Conservation (phyloP, 176 grass and related monocot genomes). For the Triticum turgidum region DNA sequence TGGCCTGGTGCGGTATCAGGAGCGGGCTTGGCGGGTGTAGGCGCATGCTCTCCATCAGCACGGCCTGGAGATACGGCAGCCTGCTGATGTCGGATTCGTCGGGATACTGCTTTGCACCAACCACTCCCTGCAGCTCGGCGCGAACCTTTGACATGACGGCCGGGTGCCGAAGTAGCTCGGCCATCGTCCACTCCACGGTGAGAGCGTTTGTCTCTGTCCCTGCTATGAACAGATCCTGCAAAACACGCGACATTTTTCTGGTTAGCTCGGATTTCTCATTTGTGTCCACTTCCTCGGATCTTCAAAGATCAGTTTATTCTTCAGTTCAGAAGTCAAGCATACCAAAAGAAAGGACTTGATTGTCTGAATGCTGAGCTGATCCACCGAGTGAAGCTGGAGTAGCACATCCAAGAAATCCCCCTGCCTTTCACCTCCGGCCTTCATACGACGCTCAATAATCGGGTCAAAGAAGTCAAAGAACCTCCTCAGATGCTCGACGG, state of each 20-base stretch:
- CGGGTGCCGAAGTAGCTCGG: slow-evolving; percentile 55
- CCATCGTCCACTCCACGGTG: slow-evolving; percentile 57
- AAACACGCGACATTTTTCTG: neutral
- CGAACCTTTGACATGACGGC: slow-evolving; percentile 45
- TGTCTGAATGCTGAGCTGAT: slow-evolving; percentile 36
- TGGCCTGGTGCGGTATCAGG: slow-evolving; percentile 45
- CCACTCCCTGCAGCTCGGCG: slow-evolving; percentile 27
- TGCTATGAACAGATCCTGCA: slow-evolving; percentile 33
- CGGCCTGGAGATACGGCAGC: slow-evolving; percentile 46
- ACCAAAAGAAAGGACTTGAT: slow-evolving; percentile 55
- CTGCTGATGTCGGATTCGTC: slow-evolving; percentile 23
- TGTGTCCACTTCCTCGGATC: neutral
- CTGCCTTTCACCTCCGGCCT: neutral
- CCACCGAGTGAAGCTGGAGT: slow-evolving; percentile 37
- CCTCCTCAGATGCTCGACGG: neutral
- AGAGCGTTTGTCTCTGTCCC: slow-evolving; percentile 52
- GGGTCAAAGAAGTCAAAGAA: slow-evolving; percentile 45
- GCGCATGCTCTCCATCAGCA: slow-evolving; percentile 61
- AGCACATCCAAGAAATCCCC: slow-evolving; percentile 55
- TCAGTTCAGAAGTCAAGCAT: neutral
- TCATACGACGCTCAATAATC: slow-evolving; percentile 36
- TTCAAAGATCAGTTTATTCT: neutral
- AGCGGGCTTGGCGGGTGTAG: slow-evolving; percentile 55
- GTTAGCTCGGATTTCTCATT: neutral
- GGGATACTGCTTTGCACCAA: slow-evolving; percentile 25